Percentiles rank a stretch among this genome's conserved stretches.
These are phyloP conservation scores for Pelargonium citronellum DNA, from an alignment of 441 rosid genomes.

Conservation along the genomic window DNA sequence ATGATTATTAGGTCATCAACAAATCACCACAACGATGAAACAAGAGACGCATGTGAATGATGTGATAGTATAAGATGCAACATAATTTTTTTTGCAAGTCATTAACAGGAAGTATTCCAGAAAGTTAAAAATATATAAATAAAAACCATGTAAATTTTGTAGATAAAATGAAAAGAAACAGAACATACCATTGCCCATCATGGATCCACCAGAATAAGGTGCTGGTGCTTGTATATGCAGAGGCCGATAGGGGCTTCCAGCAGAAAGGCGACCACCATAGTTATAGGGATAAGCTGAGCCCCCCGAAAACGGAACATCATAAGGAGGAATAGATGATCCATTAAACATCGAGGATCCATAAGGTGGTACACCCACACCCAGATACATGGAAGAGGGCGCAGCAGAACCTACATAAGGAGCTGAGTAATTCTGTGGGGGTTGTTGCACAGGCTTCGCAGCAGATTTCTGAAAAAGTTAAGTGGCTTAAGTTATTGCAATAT, in stretches of 20 bases:
- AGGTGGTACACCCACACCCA: constrained; percentile 61
- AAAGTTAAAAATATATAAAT: neutral
- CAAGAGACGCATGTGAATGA: neutral
- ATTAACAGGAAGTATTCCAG: neutral
- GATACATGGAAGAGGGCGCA: constrained; percentile 68
- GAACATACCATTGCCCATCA: constrained; percentile 74
- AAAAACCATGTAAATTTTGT: neutral
- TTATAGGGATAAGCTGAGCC: constrained; percentile 87
- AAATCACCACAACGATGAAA: neutral
- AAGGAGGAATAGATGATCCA: constrained; percentile 80
- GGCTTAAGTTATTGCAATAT: neutral
- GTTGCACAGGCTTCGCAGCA: constrained; percentile 70
- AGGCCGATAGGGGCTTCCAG: constrained; percentile 84
- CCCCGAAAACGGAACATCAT: constrained; percentile 79
- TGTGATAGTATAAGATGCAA: neutral
- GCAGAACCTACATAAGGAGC: constrained; percentile 79
- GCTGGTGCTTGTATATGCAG: constrained; percentile 76
- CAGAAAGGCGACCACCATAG: constrained; percentile 63
- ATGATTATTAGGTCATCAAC: neutral
- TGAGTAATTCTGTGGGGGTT: constrained; percentile 52
- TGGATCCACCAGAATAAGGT: constrained; percentile 78
- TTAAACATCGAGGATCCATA: constrained; percentile 79
- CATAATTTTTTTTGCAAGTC: neutral
- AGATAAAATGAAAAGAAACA: neutral
- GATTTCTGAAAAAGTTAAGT: constrained; percentile 48